Conservation (phyloP, 805 yeast genomes). For the Metschnikowia baotianmanensis region DNA sequence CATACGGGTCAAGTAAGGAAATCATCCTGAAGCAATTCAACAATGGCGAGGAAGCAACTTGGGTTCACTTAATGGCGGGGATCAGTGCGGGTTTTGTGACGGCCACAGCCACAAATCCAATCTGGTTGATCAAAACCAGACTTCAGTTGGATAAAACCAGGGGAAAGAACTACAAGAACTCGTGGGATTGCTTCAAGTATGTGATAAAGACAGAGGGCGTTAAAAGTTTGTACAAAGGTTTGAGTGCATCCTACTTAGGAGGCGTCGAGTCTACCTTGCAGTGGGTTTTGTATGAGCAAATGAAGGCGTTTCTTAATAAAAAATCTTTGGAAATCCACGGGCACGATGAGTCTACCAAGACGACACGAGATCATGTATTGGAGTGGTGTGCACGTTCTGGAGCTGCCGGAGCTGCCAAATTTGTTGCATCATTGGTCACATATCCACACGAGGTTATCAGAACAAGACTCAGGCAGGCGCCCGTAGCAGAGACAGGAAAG, state of each 20-base stretch:
- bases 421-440: slow-evolving; percentile 86
- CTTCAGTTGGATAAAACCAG: slow-evolving; percentile 81
- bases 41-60: slow-evolving; percentile 73
- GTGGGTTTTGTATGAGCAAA: slow-evolving; percentile 95
- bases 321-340: slow-evolving; percentile 43
- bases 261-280: slow-evolving; percentile 90
- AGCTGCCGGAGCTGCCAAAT: slow-evolving; percentile 95
- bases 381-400: slow-evolving; percentile 98
- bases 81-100: slow-evolving; percentile 91
- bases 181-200: slow-evolving; percentile 77
- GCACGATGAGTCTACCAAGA: slow-evolving; percentile 26
- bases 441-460: slow-evolving; percentile 98
- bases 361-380: slow-evolving; percentile 58
- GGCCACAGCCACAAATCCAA: slow-evolving; percentile 95
- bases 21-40: slow-evolving; percentile 63
- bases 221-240: slow-evolving; percentile 79
- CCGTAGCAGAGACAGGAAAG: slow-evolving; percentile 65
- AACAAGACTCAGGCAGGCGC: slow-evolving; percentile 94
- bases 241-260: slow-evolving; percentile 91
- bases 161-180: slow-evolving; percentile 69
- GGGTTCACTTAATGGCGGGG: slow-evolving; percentile 85
- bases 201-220: slow-evolving; percentile 78
- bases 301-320: slow-evolving; percentile 66
- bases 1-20: slow-evolving; percentile 92
- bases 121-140: slow-evolving; percentile 95